Base-by-base conservation (phyloP, 2,329 filamentous ascomycete genomes). In the Fusarium agapanthi region DNA sequence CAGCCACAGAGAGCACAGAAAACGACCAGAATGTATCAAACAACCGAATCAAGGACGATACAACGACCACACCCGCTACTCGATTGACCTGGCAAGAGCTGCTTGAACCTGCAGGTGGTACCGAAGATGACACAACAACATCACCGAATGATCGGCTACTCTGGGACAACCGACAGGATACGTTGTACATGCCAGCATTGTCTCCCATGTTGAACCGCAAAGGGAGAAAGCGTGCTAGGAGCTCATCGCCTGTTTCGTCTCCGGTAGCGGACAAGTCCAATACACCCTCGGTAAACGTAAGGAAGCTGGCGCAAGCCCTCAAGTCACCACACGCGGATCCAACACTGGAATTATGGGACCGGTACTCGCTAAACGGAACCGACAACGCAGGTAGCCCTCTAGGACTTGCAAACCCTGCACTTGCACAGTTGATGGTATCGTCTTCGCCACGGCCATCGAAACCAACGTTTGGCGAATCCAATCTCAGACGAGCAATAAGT, bases 271-370 rank as follows among this genome's bases (percentile, higher is more conserved):
- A 87, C 20, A 86, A 83, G 56, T 75, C 81, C 11, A 81, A 79
- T 32, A 82, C 83, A 2, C 84, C 85, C 12, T 77, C 86, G 0
- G 83, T 91, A 68, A 89, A 92, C 74, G 82, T 91, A 43, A 87
- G 89, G 76, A 86, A 86, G 70, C 81, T 91, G 45, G 87, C 88
- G 43, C 84, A 87, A 60, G 84, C 88, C 2, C 81, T 93, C 47
- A 90, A 88, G 72, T 92, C 91, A 3, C 91, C 91, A 18, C 89
- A 92, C 71, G 87, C 90, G 37, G 92, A 95, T 76, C 91, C 93
- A 41, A 92, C 92, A 6, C 82, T 91, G 37, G 92, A 95, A 71
- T 82, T 95, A 5, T 95, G 93, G 93, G 93, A 92, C 75, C 90
- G 92, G 58, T 94, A 93, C 78, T 88, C 92, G 41, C 81, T 89